These are phyloP conservation scores for Thymus quinquecostatus DNA, from an alignment of 257 asterid genomes.

Conservation along the genomic window DNA sequence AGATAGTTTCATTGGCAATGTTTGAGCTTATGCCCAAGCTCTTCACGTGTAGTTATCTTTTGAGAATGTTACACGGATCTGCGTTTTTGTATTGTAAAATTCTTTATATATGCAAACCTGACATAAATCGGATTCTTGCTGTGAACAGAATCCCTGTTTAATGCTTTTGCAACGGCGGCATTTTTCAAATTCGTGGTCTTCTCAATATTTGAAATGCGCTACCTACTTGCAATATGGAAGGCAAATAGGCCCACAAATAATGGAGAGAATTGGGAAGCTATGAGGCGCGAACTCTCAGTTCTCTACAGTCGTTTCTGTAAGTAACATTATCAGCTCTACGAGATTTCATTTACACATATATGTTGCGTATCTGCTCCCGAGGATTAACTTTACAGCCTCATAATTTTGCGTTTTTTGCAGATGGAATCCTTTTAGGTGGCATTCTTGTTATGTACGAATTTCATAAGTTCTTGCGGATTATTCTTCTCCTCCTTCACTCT, in stretches of 20 bases:
- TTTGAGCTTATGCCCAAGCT: not conserved
- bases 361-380: too few relatives aligned
- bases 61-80: not conserved
- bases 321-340: conserved; percentile 36
- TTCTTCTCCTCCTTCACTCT: conserved; percentile 86
- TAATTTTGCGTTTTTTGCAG: conserved; percentile 52
- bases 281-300: conserved; percentile 95
- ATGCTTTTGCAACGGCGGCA: conserved; percentile 98
- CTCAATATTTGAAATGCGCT: conserved; percentile 98
- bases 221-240: conserved; percentile 97
- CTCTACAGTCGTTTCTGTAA: conserved; percentile 97
- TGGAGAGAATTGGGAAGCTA: conserved; percentile 94
- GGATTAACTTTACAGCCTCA: too few relatives aligned
- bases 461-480: conserved; percentile 66
- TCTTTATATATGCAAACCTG: conserved; percentile 21
- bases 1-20: not conserved
- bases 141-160: conserved; percentile 84
- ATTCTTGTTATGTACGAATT: conserved; percentile 89
- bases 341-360: not conserved
- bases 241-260: conserved; percentile 75
- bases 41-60: not conserved
- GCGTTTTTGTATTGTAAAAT: not conserved
- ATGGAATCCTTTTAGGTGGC: conserved; percentile 92
- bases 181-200: conserved; percentile 98
- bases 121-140: conserved; percentile 23